These are phyloP conservation scores for Penicillium sumatraense DNA, from an alignment of 2,329 filamentous ascomycete species.

Conservation along the genomic window DNA sequence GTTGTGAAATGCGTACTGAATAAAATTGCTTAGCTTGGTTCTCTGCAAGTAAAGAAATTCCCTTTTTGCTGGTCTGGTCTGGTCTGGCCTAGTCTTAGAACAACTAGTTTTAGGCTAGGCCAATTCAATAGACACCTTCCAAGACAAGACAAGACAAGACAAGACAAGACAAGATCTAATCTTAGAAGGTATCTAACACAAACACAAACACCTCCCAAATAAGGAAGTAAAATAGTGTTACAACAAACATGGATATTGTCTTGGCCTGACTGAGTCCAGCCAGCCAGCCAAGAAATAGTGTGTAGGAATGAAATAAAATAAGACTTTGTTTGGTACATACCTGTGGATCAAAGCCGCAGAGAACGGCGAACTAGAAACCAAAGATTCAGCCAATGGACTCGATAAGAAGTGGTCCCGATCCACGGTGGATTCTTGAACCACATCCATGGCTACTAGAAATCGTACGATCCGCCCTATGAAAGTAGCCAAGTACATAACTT, in stretches of 20 bases:
- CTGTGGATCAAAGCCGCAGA: slow-evolving; percentile 19
- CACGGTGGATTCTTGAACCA: slow-evolving; percentile 11
- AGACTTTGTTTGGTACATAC: slow-evolving; percentile 5
- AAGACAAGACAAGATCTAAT: too few species aligned
- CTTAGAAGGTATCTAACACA: too few species aligned
- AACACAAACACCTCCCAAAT: too few species aligned
- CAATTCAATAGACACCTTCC: too few species aligned
- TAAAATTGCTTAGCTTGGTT: too few species aligned
- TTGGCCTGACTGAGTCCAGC: background rate
- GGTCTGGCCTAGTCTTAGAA: too few species aligned
- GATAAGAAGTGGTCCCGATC: background rate
- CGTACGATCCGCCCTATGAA: slow-evolving; percentile 10
- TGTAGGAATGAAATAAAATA: background rate
- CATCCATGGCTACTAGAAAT: slow-evolving; percentile 17
- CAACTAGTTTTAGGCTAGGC: too few species aligned
- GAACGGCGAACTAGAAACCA: slow-evolving; percentile 17
- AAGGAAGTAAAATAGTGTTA: too few species aligned
- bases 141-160: too few species aligned
- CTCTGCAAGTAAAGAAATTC: background rate
- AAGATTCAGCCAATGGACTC: slow-evolving; percentile 11
- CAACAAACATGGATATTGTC: background rate
- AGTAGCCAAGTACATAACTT: background rate
- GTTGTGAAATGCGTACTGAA: slow-evolving; percentile 18
- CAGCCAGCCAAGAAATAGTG: too few species aligned
- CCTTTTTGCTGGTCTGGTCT: too few species aligned